Base-by-base conservation (phyloP, 805 yeast species). In the Ogataea pini region DNA sequence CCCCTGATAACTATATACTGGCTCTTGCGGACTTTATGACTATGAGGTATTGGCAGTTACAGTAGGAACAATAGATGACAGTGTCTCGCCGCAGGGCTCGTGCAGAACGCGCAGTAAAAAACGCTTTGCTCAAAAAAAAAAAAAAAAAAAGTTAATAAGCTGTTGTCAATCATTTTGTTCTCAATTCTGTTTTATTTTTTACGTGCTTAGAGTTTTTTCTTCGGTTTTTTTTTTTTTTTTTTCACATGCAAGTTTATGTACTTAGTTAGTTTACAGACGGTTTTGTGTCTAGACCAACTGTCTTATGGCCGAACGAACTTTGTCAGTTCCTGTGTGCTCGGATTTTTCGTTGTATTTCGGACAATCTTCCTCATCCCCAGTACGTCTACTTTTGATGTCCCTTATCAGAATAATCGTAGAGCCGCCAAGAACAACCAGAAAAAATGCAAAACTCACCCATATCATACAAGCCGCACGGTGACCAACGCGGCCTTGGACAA, bases 401-500 rank as follows among this genome's bases (percentile, higher is more conserved):
- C 70, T 67, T n/a, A 69, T 46, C 44, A 70, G 64, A 22, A 71
- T 43, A 8, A 54, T 49, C 48, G 73, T 52, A n/a, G 72, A 52
- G 0, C 76, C 75, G 4, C 73, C 44, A 4, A 73, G 65, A 7
- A 72, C 72, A 2, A 78, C 51, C 4, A 73, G 38, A 25, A 76
- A 50, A 52, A 83, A 77, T 1, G 78, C 56, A 60, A 84, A 83
- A 2, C 80, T 72, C 6, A 76, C 68, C 89, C 89, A 84, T 0
- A 82, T 70, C 76, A 84, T 73, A 0, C 80, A 73, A 20, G 73
- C 72, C 0, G 86, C 84, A 50, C 82, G 72, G 1, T 48, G 56
- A 3, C 89, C 89, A 8, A 60, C 61, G 14, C 61, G 54, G 1
- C 76, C 79, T 10, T 60, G 48, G 0, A 83, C 60, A 10, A 78